These are phyloP conservation scores for Conringia planisiliqua DNA, from an alignment of 345 rosid species.

Conservation along the genomic window DNA sequence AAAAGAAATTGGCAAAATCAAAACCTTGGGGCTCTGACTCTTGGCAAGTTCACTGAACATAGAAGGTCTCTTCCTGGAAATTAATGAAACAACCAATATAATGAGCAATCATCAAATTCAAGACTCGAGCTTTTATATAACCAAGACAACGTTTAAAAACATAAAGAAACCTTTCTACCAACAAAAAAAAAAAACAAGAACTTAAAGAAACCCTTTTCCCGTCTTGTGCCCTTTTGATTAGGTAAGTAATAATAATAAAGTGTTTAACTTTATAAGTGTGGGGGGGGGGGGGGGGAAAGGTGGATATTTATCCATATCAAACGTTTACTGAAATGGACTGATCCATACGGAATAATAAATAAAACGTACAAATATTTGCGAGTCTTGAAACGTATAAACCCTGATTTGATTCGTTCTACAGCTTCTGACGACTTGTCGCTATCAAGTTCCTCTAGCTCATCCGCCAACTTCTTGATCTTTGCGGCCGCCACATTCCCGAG, in stretches of 20 bases:
- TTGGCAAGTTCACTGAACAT: constrained; percentile 61
- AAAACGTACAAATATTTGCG: constrained; percentile 70
- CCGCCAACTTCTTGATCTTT: constrained; percentile 65
- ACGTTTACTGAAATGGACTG: background rate
- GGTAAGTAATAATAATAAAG: background rate
- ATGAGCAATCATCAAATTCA: background rate
- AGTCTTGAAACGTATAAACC: constrained; percentile 67
- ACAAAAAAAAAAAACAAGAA: too few relatives aligned
- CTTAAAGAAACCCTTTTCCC: background rate
- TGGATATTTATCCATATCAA: background rate
- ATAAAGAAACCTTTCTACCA: too few relatives aligned
- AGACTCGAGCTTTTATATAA: background rate
- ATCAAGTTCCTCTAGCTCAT: constrained; percentile 54
- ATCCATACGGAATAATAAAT: background rate
- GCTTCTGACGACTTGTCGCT: constrained; percentile 44
- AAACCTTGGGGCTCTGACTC: constrained; percentile 87
- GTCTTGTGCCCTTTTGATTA: background rate
- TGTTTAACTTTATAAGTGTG: background rate
- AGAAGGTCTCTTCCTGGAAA: constrained; percentile 65
- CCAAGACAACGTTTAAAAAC: background rate
- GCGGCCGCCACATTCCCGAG: constrained; percentile 66
- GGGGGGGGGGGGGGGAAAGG: too few relatives aligned
- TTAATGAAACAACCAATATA: constrained; percentile 10
- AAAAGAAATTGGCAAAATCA: background rate
- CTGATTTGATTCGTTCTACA: constrained; percentile 54